Conservation (phyloP, 495 filamentous ascomycete species). For the Beverwykella pulmonaria region DNA sequence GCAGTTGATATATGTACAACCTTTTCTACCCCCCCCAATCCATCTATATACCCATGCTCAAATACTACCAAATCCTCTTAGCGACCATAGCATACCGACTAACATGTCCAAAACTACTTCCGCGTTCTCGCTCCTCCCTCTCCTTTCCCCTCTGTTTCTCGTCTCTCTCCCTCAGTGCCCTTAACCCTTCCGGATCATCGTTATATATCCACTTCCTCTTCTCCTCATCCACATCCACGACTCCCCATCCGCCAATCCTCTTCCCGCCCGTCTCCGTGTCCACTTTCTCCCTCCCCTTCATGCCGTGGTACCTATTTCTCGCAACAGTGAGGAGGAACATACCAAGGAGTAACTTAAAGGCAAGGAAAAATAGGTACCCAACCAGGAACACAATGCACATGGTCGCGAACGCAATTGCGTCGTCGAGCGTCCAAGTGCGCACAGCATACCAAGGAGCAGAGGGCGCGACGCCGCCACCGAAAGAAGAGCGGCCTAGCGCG, state of each 20-base stretch:
- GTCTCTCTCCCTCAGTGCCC: conserved; percentile 70
- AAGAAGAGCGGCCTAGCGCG: conserved; percentile 68
- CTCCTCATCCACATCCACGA: conserved; percentile 86
- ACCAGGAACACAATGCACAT: conserved; percentile 79
- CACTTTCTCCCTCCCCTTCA: conserved; percentile 70
- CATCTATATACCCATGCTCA: too few species aligned
- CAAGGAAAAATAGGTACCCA: conserved; percentile 74
- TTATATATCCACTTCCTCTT: conserved; percentile 83
- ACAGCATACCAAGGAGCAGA: conserved; percentile 2
- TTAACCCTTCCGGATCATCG: conserved; percentile 74
- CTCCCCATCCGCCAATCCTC: conserved; percentile 77
- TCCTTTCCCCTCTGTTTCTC: conserved; percentile 54
- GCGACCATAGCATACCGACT: conserved; percentile 89
- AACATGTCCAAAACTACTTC: conserved; percentile 65
- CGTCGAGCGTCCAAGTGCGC: conserved; percentile 54
- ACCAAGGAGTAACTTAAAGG: conserved; percentile 80
- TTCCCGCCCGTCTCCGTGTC: conserved; percentile 66
- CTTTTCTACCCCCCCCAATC: too few species aligned
- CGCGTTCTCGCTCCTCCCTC: conserved; percentile 58
- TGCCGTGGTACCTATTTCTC: conserved; percentile 72
- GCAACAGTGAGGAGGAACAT: conserved; percentile 77
- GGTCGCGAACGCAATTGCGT: conserved; percentile 68
- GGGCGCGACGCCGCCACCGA: conserved; percentile 50
- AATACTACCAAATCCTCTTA: conserved; percentile 81
- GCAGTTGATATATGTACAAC: too few species aligned